Evolutionary conservation across 2,329 filamentous ascomycete species (phyloP), one percentile per base, ranked within the genome.

Genomic region (Simplicillium sp.): DNA sequence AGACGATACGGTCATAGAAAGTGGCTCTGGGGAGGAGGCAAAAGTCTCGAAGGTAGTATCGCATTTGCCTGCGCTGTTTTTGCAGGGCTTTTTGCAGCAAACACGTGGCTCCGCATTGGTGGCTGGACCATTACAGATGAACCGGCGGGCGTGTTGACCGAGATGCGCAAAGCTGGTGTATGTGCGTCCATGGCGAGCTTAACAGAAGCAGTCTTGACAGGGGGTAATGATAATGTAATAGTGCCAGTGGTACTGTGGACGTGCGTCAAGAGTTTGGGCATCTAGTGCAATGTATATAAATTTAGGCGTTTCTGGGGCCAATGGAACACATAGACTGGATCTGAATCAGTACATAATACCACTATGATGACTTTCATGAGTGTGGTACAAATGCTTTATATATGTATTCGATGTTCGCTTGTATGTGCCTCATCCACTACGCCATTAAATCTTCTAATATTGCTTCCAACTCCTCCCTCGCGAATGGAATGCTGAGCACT

Each of bases 201-300:
- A 50, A 94, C 92, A 39, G 92, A 98, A 66, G 89, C 92, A 18
- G 90, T 96, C 36, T 66, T 98, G 48, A 97, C 92, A 12, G 92
- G 92, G 2, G 92, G 90, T 25, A 98, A 98, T 61, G 92, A 98
- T 70, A 98, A 98, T 68, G 92, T 98, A 14, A 82, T 97, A 48
- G 90, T 97, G 48, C 92, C 92, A 4, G 79, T 98, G 43, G 80
- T 94, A 38, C 65, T 98, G 45, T 98, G 92, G 92, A 75, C 89
- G 44, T 80, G 94, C 53, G 88, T 95, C 32, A 84, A 90, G 62
- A 87, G 86, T 15, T 61, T 90, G 45, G 73, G 73, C 41, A 55
- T 82, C 48, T 82, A 64, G 39, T n/a, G 15, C 12, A 4, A 37
- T 29, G 25, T 20, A 37, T 37, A 14, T 12, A 18, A 14, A 18